These are phyloP conservation scores for Phylloporus sp. DNA, from an alignment of 768 basidiomycete genomes.

Conservation along the genomic window DNA sequence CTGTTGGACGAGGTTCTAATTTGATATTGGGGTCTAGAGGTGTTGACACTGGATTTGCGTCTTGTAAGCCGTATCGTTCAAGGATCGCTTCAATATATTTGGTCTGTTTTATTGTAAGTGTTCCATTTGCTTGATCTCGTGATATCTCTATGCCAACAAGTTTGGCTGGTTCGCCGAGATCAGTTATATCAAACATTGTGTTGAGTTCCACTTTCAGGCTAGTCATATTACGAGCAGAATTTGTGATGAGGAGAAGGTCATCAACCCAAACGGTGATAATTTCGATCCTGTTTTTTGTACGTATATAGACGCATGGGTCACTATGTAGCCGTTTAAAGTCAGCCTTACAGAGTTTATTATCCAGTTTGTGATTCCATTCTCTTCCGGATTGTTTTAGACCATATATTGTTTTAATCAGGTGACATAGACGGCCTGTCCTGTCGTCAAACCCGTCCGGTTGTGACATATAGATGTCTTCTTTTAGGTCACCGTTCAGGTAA, in stretches of 20 bases:
- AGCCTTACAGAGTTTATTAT: neutral
- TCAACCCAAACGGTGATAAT: constrained; percentile 24
- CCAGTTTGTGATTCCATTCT: constrained; percentile 30
- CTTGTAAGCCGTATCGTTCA: neutral
- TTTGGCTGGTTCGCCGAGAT: constrained; percentile 17
- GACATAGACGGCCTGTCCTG: constrained; percentile 12
- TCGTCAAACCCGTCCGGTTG: constrained; percentile 27
- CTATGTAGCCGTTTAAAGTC: neutral
- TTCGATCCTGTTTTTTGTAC: neutral
- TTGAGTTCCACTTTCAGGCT: neutral
- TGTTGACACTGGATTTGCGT: constrained; percentile 5
- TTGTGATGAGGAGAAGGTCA: constrained; percentile 2
- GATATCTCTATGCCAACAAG: constrained; percentile 16
- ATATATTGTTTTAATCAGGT: constrained; percentile 24
- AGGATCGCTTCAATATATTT: constrained; percentile 10
- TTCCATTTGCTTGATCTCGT: neutral
- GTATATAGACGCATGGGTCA: constrained; percentile 3
- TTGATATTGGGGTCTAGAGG: neutral
- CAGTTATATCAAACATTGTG: constrained; percentile 3
- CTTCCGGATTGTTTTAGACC: constrained; percentile 29
- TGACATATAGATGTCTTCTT: constrained; percentile 34
- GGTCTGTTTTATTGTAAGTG: neutral
- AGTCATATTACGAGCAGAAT: neutral
- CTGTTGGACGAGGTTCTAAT: neutral
- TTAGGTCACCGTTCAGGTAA: constrained; percentile 28